These are phyloP conservation scores for Exophiala xenobiotica DNA, from an alignment of 2,329 filamentous ascomycete genomes.

Conservation along the genomic window DNA sequence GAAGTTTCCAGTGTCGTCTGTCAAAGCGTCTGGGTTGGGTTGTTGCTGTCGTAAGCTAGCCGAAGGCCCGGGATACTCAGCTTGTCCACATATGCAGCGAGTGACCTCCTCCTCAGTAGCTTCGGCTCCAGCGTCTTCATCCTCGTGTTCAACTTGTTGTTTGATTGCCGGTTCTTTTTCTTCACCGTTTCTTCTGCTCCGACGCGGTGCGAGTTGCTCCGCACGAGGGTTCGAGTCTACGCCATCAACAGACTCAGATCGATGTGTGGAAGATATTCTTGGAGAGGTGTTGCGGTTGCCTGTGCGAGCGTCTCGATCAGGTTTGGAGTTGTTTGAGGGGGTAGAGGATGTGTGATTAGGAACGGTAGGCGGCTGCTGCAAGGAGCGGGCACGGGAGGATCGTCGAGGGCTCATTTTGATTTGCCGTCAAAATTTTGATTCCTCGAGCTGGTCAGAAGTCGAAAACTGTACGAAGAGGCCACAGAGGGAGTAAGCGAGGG, in stretches of 20 bases:
- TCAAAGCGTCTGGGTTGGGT: constrained; percentile 7
- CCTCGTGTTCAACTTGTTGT: constrained; percentile 61
- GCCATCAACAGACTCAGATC: constrained; percentile 56
- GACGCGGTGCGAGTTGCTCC: constrained; percentile 58
- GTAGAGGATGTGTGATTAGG: constrained; percentile 73
- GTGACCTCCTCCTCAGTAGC: constrained; percentile 89
- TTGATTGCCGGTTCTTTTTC: constrained; percentile 45
- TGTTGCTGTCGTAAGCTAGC: constrained; percentile 22
- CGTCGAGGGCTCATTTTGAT: constrained; percentile 69
- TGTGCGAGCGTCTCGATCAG: constrained; percentile 73
- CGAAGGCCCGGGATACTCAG: constrained; percentile 81
- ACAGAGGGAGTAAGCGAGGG: neutral
- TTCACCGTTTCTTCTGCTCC: constrained; percentile 71
- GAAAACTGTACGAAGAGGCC: neutral
- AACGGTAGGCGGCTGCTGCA: constrained; percentile 68
- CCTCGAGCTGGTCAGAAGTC: neutral
- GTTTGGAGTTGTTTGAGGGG: constrained; percentile 58
- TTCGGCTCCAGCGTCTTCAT: constrained; percentile 63
- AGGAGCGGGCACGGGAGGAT: constrained; percentile 83
- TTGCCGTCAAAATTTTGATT: too few species aligned
- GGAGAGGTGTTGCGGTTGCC: constrained; percentile 70
- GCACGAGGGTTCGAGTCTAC: constrained; percentile 46
- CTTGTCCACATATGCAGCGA: constrained; percentile 88
- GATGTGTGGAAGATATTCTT: constrained; percentile 67
- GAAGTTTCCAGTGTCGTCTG: constrained; percentile 86